phyloP scores from a whole-genome alignment of 176 grass and related monocot genomes.

The Neostapfia colusana region DNA sequence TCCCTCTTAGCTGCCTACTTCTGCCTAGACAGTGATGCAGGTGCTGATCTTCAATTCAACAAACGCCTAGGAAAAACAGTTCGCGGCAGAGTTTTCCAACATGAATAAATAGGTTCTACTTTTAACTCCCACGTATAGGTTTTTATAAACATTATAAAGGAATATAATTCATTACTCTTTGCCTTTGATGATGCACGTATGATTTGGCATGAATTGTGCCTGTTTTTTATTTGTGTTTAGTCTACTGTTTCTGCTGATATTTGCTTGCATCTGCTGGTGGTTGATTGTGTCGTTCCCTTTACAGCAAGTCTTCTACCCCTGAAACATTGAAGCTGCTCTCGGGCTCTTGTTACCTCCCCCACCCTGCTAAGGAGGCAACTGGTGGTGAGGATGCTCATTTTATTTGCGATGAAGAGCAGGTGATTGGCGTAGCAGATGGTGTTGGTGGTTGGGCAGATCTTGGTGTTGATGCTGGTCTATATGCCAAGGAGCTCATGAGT shows the following conservation, averaged over 20 bases:
- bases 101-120: background rate
- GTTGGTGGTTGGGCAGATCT: constrained; percentile 96
- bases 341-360: constrained; percentile 91
- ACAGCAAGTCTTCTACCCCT: constrained; percentile 54
- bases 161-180: background rate
- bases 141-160: background rate
- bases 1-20: background rate
- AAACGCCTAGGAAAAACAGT: background rate
- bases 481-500: constrained; percentile 88
- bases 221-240: background rate
- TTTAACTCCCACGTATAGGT: background rate
- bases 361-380: constrained; percentile 93
- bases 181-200: background rate
- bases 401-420: constrained; percentile 68
- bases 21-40: background rate
- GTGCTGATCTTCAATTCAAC: background rate
- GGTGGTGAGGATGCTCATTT: constrained; percentile 98
- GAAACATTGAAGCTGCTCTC: constrained; percentile 68
- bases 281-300: background rate
- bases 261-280: background rate
- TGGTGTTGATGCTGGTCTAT: constrained; percentile 82
- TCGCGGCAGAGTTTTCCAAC: background rate
- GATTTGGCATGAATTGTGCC: background rate
- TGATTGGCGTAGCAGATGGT: constrained; percentile 92
- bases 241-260: constrained; percentile 1